Evolutionary conservation across 169 alveolate genomes (phyloP).

Genomic region (Babesia bovis): DNA sequence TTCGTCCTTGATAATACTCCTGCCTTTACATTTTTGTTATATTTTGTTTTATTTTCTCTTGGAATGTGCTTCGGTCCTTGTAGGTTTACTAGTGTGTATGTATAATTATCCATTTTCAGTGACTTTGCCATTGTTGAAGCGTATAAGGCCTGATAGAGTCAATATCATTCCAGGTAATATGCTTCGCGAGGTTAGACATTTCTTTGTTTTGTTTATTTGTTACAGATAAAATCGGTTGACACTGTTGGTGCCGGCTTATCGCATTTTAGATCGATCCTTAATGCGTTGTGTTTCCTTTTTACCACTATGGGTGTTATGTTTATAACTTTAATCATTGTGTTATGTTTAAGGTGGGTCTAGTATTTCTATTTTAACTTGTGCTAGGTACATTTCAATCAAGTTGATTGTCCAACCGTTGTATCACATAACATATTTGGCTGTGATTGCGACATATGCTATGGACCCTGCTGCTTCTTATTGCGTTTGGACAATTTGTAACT

Average conservation of each 20-base stretch:
- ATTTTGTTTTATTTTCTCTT: constrained; percentile 2
- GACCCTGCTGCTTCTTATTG: constrained; percentile 61
- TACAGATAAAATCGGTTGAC: constrained; percentile 10
- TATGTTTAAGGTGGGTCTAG: constrained; percentile 23
- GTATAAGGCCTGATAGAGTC: not conserved
- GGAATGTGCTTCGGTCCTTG: constrained; percentile 26
- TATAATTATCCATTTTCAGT: not conserved
- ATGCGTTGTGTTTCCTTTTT: constrained; percentile 22
- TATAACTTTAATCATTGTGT: constrained; percentile 6
- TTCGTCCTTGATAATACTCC: constrained; percentile 24
- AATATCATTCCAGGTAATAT: not conserved
- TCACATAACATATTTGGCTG: constrained; percentile 50
- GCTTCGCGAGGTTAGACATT: not conserved
- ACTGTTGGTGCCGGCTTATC: constrained; percentile 7
- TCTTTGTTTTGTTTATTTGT: too few relatives aligned
- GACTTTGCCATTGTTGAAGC: constrained; percentile 6
- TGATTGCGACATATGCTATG: constrained; percentile 51
- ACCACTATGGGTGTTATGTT: constrained; percentile 1
- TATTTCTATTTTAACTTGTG: not conserved
- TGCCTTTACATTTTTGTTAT: not conserved
- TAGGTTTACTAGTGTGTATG: not conserved
- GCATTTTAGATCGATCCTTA: constrained; percentile 28
- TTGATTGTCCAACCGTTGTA: constrained; percentile 49
- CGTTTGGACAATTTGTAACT: constrained; percentile 54
- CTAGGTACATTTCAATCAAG: constrained; percentile 50